Percentiles rank a stretch among this genome's conserved stretches.
Evolutionary conservation across 768 basidiomycete genomes (phyloP).

Genomic region (Serendipita sp.): DNA sequence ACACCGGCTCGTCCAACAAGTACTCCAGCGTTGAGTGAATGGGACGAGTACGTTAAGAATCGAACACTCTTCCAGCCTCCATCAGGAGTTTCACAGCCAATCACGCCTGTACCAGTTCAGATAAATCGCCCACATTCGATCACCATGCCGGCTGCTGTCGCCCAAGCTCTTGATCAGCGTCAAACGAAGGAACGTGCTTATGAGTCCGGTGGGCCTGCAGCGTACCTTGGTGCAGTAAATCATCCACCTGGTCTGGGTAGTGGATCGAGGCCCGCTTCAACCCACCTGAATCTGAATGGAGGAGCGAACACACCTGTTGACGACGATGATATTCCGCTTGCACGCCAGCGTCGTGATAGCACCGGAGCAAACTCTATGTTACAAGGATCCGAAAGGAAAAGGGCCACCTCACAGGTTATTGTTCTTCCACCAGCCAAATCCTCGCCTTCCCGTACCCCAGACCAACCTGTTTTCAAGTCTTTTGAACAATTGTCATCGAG

Average conservation of each 20-base stretch:
- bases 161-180: conserved; percentile 54
- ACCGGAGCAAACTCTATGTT: neutral
- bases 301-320: neutral
- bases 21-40: conserved; percentile 57
- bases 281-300: neutral
- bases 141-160: conserved; percentile 52
- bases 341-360: neutral
- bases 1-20: conserved; percentile 38
- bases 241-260: conserved; percentile 9
- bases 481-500: conserved; percentile 79
- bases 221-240: conserved; percentile 13
- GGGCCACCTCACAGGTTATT: conserved; percentile 10
- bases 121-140: conserved; percentile 24
- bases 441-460: conserved; percentile 31
- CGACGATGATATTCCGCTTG: conserved; percentile 1
- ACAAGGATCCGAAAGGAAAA: neutral
- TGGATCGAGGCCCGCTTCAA: neutral
- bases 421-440: conserved; percentile 33
- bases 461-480: conserved; percentile 26
- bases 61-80: conserved; percentile 75
- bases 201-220: conserved; percentile 29
- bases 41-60: conserved; percentile 76
- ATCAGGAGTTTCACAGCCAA: conserved; percentile 62
- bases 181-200: conserved; percentile 57
- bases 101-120: conserved; percentile 37